A percentile compares a stretch with the other conserved stretches of the same genome.
Evolutionary conservation across 768 basidiomycete species (phyloP).

Genomic region (Boletus subparvulus): DNA sequence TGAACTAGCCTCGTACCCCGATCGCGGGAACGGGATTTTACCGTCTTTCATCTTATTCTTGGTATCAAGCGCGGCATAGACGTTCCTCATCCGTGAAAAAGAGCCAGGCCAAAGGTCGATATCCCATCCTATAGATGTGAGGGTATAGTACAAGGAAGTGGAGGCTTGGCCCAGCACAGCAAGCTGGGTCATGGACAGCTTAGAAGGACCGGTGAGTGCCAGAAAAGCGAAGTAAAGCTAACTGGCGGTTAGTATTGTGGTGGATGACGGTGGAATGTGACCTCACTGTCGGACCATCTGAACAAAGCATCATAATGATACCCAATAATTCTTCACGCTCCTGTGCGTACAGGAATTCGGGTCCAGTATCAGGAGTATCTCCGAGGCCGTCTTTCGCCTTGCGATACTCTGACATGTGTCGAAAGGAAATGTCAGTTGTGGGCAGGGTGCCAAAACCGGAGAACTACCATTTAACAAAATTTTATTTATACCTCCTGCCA

Average conservation of each 20-base stretch:
- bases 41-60: conserved; percentile 30
- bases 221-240: conserved; percentile 32
- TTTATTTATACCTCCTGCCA: conserved; percentile 18
- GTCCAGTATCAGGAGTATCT: conserved; percentile 7
- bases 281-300: conserved; percentile 20
- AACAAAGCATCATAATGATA: conserved; percentile 10
- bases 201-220: conserved; percentile 26
- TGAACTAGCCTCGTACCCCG: conserved; percentile 5
- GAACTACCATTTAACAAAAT: conserved; percentile 16
- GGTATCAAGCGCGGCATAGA: conserved; percentile 23
- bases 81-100: conserved; percentile 20
- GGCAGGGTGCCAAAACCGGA: neutral
- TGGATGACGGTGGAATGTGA: neutral
- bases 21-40: conserved; percentile 21
- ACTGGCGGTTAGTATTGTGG: neutral
- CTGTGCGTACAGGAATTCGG: conserved; percentile 14
- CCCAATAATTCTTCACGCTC: neutral
- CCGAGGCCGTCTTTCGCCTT: conserved; percentile 21
- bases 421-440: neutral
- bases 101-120: conserved; percentile 10
- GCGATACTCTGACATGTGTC: conserved; percentile 18
- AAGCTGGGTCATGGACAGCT: conserved; percentile 30
- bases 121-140: conserved; percentile 11
- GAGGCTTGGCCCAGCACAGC: conserved; percentile 32
- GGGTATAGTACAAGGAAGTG: conserved; percentile 21